These are phyloP conservation scores for Wickerhamiella sergipiensis DNA, from an alignment of 805 yeast genomes.

Conservation along the genomic window DNA sequence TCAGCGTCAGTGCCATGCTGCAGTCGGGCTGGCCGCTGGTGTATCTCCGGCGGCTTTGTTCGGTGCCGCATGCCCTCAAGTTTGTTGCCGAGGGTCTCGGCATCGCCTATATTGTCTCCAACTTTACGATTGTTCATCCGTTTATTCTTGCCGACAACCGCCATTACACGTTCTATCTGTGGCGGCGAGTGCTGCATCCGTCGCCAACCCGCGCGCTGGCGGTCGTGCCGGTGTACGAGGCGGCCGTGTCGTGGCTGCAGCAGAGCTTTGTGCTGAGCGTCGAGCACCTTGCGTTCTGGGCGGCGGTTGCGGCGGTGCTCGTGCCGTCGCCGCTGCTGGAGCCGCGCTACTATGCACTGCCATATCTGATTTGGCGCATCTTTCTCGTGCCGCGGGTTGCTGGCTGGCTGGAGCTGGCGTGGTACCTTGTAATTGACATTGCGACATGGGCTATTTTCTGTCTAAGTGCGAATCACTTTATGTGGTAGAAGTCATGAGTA, in stretches of 20 bases:
- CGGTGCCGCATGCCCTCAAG: not conserved
- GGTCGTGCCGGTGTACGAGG: slow-evolving; percentile 60
- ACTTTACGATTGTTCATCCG: slow-evolving; percentile 64
- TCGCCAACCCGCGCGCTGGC: slow-evolving; percentile 22
- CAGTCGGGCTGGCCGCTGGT: slow-evolving; percentile 6
- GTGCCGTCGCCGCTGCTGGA: slow-evolving; percentile 89
- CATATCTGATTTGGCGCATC: slow-evolving; percentile 62
- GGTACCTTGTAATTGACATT: slow-evolving; percentile 46
- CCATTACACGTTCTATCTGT: slow-evolving; percentile 81
- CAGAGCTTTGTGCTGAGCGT: slow-evolving; percentile 16
- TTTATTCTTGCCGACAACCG: slow-evolving; percentile 88
- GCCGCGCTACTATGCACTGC: slow-evolving; percentile 82
- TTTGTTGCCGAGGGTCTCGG: slow-evolving; percentile 7
- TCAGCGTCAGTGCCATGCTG: slow-evolving; percentile 53
- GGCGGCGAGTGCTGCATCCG: slow-evolving; percentile 45
- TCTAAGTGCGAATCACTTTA: slow-evolving; percentile 55
- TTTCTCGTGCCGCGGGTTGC: slow-evolving; percentile 26
- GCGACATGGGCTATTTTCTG: slow-evolving; percentile 44
- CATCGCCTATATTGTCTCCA: slow-evolving; percentile 10
- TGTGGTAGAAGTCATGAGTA: too few species aligned
- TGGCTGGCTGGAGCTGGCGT: slow-evolving; percentile 40
- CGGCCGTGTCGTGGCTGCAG: slow-evolving; percentile 28
- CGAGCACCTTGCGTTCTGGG: slow-evolving; percentile 30
- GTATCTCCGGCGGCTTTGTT: slow-evolving; percentile 1
- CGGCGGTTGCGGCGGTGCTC: slow-evolving; percentile 45